Conservation (phyloP, 257 asterid species). For the Lithospermum erythrorhizon region DNA sequence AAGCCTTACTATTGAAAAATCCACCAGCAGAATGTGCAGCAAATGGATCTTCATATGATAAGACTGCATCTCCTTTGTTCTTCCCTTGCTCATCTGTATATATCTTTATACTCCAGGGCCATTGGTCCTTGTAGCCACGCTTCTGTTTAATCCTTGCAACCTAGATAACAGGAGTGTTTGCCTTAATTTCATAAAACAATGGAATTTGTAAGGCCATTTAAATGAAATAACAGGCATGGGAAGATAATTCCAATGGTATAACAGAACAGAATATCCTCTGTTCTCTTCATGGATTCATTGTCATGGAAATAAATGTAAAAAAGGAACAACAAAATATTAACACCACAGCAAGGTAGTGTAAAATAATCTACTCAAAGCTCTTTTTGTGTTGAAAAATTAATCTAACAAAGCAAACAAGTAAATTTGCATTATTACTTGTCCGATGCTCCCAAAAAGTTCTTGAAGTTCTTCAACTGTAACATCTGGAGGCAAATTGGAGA, state of each 20-base stretch:
- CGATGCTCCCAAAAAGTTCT: conserved; percentile 97
- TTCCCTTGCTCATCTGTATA: conserved; percentile 94
- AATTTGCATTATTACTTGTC: conserved; percentile 72
- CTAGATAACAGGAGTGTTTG: conserved; percentile 21
- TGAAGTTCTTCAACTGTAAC: conserved; percentile 83
- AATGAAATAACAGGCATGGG: not conserved
- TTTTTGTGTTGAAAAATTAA: not conserved
- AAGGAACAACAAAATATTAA: no score
- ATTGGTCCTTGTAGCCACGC: conserved; percentile 96
- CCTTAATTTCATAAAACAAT: not conserved
- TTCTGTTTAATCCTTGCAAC: conserved; percentile 98
- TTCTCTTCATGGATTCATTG: not conserved
- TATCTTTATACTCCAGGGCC: conserved; percentile 98
- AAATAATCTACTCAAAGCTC: not conserved
- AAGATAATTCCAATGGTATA: not conserved
- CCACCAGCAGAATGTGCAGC: conserved; percentile 99
- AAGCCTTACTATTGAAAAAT: conserved; percentile 68
- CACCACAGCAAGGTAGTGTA: not conserved
- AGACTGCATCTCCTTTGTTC: conserved; percentile 93
- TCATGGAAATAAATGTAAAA: not conserved
- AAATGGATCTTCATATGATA: conserved; percentile 96
- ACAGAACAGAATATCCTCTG: not conserved
- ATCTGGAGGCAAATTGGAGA: conserved; percentile 96
- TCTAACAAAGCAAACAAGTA: conserved; percentile 5
- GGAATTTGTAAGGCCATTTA: not conserved